These are phyloP conservation scores for Xerocomus brunneocitrinus DNA, from an alignment of 768 basidiomycete species.

Conservation along the genomic window DNA sequence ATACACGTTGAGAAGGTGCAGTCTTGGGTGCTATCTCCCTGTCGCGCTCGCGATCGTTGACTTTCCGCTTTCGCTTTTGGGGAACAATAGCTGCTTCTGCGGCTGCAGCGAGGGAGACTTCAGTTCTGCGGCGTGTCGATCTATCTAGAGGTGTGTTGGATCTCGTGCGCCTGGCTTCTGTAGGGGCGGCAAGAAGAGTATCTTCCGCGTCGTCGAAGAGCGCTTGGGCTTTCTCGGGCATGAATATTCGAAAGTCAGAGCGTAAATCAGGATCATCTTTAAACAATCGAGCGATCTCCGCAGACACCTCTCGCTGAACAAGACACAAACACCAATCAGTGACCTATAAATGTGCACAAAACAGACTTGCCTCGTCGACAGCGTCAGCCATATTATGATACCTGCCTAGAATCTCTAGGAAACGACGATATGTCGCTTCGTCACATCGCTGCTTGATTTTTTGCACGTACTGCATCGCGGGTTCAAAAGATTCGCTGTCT, in stretches of 20 bases:
- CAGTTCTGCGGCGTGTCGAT: slow-evolving; percentile 43
- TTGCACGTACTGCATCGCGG: slow-evolving; percentile 92
- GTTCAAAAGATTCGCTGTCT: slow-evolving; percentile 53
- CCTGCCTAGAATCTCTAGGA: slow-evolving; percentile 68
- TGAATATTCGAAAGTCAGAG: slow-evolving; percentile 69
- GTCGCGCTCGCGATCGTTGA: slow-evolving; percentile 39
- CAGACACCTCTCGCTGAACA: slow-evolving; percentile 56
- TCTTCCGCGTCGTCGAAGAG: slow-evolving; percentile 43
- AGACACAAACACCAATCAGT: background rate
- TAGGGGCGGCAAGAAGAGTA: slow-evolving; percentile 23
- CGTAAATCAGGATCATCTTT: slow-evolving; percentile 72
- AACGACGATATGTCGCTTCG: slow-evolving; percentile 78
- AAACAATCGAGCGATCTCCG: slow-evolving; percentile 64
- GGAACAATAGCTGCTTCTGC: slow-evolving; percentile 41
- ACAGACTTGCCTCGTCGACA: slow-evolving; percentile 50
- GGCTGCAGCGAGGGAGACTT: slow-evolving; percentile 40
- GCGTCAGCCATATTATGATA: slow-evolving; percentile 58
- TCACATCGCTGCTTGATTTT: slow-evolving; percentile 95
- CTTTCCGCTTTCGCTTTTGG: slow-evolving; percentile 68
- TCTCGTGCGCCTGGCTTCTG: slow-evolving; percentile 31
- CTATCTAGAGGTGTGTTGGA: slow-evolving; percentile 33
- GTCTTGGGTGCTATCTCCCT: slow-evolving; percentile 28
- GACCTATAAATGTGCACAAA: slow-evolving; percentile 1
- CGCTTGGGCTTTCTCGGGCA: slow-evolving; percentile 57
- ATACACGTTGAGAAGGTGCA: slow-evolving; percentile 23